A percentile compares a stretch with the other conserved stretches of the same genome.
Evolutionary conservation across 305 asterid genomes (phyloP).

Genomic region (Solanum chacoense): DNA sequence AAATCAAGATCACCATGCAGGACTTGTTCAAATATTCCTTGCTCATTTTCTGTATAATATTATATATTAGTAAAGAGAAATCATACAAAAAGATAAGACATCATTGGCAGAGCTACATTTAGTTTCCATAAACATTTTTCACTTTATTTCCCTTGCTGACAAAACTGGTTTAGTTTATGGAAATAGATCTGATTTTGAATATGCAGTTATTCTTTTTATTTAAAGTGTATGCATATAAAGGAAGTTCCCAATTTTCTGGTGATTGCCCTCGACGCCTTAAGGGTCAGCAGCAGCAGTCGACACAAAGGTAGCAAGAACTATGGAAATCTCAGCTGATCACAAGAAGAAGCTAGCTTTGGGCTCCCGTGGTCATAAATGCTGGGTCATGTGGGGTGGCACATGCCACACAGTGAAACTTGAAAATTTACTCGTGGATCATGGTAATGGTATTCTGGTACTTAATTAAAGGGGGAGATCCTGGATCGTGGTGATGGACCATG

Average conservation of each 20-base stretch:
- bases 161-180: background rate
- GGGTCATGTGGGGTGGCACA: background rate
- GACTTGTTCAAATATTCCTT: conserved; percentile 66
- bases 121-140: background rate
- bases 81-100: background rate
- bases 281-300: background rate
- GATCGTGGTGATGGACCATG: background rate
- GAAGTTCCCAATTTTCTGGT: background rate
- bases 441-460: background rate
- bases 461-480: background rate
- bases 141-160: background rate
- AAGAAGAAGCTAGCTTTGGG: background rate
- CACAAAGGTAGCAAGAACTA: background rate
- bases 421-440: background rate
- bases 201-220: background rate
- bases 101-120: background rate
- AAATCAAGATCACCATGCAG: conserved; percentile 67
- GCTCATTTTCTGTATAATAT: conserved; percentile 41
- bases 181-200: background rate
- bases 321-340: background rate
- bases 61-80: background rate
- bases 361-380: background rate
- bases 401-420: background rate
- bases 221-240: background rate
- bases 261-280: background rate